These are phyloP conservation scores for Fraxinus excelsior DNA, from an alignment of 257 asterid species.

Conservation along the genomic window DNA sequence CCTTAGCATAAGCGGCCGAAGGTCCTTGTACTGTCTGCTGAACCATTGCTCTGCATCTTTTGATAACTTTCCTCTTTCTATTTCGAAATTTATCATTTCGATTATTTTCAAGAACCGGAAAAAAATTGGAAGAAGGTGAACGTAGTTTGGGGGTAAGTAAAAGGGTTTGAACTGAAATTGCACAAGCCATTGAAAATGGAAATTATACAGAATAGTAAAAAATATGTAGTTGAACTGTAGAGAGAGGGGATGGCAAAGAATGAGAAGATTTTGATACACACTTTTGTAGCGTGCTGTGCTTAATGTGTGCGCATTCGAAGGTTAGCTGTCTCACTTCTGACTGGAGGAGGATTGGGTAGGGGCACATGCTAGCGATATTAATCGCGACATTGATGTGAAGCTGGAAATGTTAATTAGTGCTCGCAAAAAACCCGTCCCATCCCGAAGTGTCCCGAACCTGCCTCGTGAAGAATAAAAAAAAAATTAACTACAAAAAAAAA, in stretches of 20 bases:
- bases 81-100: slow-evolving; percentile 9
- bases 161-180: slow-evolving; percentile 40
- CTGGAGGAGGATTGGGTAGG: too few relatives aligned
- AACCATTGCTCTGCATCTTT: slow-evolving; percentile 56
- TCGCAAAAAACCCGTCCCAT: too few relatives aligned
- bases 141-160: slow-evolving; percentile 23
- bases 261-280: neutral
- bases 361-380: too few relatives aligned
- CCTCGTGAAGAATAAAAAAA: too few relatives aligned
- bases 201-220: neutral
- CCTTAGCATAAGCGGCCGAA: slow-evolving; percentile 84
- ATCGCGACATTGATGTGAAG: too few relatives aligned
- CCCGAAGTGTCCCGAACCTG: too few relatives aligned
- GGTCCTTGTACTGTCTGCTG: slow-evolving; percentile 72
- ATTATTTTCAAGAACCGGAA: slow-evolving; percentile 22
- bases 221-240: neutral
- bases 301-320: too few relatives aligned
- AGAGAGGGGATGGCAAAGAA: neutral
- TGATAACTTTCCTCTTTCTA: slow-evolving; percentile 13
- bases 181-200: slow-evolving; percentile 30
- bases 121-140: slow-evolving; percentile 3
- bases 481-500: too few relatives aligned
- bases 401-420: too few relatives aligned
- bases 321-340: too few relatives aligned
- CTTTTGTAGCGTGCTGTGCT: neutral